phyloP scores from a whole-genome alignment of 768 basidiomycete genomes.

The Chiua virens region DNA sequence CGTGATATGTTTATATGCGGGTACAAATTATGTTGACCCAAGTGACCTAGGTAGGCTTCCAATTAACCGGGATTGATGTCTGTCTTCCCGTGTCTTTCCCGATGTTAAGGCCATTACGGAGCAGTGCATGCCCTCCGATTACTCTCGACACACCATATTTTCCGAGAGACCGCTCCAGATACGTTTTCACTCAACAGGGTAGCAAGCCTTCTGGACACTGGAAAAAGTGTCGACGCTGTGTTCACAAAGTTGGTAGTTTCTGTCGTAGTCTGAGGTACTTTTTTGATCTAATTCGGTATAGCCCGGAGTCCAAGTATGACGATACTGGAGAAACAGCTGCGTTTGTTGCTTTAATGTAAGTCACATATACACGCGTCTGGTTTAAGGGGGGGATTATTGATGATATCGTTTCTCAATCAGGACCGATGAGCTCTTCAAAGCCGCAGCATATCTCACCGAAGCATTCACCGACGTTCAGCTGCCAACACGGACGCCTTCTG shows the following conservation, averaged over 20 bases:
- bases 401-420: constrained; percentile 33
- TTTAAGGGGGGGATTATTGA: constrained; percentile 1
- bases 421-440: constrained; percentile 75
- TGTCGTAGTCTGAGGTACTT: not conserved
- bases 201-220: constrained; percentile 67
- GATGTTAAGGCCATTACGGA: not conserved
- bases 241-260: constrained; percentile 42
- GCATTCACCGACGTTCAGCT: constrained; percentile 43
- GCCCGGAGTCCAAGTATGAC: constrained; percentile 64
- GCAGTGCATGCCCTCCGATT: constrained; percentile 72
- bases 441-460: constrained; percentile 74
- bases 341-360: constrained; percentile 68
- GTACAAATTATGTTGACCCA: constrained; percentile 16
- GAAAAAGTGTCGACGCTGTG: constrained; percentile 53
- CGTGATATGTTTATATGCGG: constrained; percentile 19
- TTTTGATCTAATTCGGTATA: constrained; percentile 21
- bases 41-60: constrained; percentile 15
- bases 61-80: not conserved
- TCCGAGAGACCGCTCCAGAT: constrained; percentile 66
- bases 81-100: not conserved
- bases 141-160: constrained; percentile 76
- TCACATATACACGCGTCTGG: constrained; percentile 3
- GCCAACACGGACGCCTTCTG: constrained; percentile 1
- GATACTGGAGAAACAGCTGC: constrained; percentile 67
- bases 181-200: constrained; percentile 73